Conservation (phyloP, 371 early-diverging fungal species). For the Mucor plumbeus region DNA sequence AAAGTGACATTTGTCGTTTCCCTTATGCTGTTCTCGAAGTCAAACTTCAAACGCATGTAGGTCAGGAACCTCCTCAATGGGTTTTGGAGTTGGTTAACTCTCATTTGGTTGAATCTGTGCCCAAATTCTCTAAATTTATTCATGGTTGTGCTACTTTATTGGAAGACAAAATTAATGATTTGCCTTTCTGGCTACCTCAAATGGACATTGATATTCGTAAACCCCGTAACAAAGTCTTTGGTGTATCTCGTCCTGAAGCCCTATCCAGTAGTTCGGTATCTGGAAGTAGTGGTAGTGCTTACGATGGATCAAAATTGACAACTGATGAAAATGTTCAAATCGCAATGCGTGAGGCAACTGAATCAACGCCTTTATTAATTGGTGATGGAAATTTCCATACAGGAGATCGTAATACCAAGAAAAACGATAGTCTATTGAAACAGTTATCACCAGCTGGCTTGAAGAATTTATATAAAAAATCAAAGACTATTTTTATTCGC, state of each 20-base stretch:
- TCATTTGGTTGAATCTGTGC: slow-evolving; percentile 96
- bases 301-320: slow-evolving; percentile 25
- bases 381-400: slow-evolving; percentile 21
- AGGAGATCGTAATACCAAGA: not conserved
- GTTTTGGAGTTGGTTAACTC: slow-evolving; percentile 90
- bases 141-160: slow-evolving; percentile 96
- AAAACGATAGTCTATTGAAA: not conserved
- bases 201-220: slow-evolving; percentile 96
- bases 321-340: slow-evolving; percentile 41
- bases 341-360: slow-evolving; percentile 33
- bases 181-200: slow-evolving; percentile 99
- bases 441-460: slow-evolving; percentile 28
- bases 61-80: slow-evolving; percentile 96
- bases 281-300: slow-evolving; percentile 33
- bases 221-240: slow-evolving; percentile 53
- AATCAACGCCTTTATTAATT: slow-evolving; percentile 21
- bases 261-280: slow-evolving; percentile 34
- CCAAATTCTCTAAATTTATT: slow-evolving; percentile 99
- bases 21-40: slow-evolving; percentile 99
- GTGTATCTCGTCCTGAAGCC: slow-evolving; percentile 48
- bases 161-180: slow-evolving; percentile 83
- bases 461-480: slow-evolving; percentile 23
- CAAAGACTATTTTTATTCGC: slow-evolving; percentile 24
- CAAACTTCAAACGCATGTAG: slow-evolving; percentile 95
- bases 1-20: slow-evolving; percentile 90